Conservation (phyloP, 345 rosid genomes). For the Lumnitzera littorea region DNA sequence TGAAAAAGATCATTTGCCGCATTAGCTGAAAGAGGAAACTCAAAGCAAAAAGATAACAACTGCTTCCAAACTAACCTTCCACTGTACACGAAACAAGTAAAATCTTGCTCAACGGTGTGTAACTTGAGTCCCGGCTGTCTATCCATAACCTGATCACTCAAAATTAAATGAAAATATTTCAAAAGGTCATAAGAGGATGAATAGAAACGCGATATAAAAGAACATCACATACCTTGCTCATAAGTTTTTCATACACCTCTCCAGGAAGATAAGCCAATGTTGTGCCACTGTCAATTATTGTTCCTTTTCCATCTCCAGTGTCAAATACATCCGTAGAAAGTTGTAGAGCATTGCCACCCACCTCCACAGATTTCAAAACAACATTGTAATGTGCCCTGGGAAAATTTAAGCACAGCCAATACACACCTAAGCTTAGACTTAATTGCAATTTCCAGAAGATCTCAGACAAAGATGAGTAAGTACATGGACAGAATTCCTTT, state of each 20-base stretch:
- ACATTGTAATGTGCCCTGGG: slow-evolving; percentile 87
- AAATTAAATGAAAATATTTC: slow-evolving; percentile 1
- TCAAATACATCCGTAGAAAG: slow-evolving; percentile 53
- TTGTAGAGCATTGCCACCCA: slow-evolving; percentile 40
- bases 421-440: too few relatives aligned
- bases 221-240: slow-evolving; percentile 31
- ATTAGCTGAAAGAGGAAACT: neutral
- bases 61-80: slow-evolving; percentile 41
- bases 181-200: neutral
- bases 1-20: too few relatives aligned
- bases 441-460: too few relatives aligned
- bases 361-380: slow-evolving; percentile 58
- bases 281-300: slow-evolving; percentile 91
- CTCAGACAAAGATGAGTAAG: too few relatives aligned
- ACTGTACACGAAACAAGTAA: slow-evolving; percentile 50
- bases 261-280: slow-evolving; percentile 83
- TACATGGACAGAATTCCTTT: too few relatives aligned
- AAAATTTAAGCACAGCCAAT: slow-evolving; percentile 12
- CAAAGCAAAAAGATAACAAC: slow-evolving; percentile 5
- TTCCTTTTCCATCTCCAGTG: slow-evolving; percentile 34
- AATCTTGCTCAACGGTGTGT: slow-evolving; percentile 50
- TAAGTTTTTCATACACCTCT: slow-evolving; percentile 38
- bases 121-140: slow-evolving; percentile 43
- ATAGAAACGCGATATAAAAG: neutral
- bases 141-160: slow-evolving; percentile 38